Conservation (phyloP, 2,329 filamentous ascomycete species). For the Scortechinia acanthostroma region DNA sequence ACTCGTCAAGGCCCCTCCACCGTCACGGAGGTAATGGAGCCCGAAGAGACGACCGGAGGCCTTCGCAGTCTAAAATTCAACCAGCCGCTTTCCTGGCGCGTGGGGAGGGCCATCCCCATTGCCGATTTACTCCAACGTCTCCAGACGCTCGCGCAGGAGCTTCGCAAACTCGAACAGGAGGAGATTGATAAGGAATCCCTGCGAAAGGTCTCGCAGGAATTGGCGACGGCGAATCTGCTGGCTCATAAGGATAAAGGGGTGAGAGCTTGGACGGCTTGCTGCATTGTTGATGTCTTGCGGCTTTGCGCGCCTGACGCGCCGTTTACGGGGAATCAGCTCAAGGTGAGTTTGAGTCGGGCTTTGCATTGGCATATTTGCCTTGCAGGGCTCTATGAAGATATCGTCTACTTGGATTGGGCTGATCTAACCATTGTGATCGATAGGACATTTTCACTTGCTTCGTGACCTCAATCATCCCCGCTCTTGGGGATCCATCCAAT, state of each 20-base stretch:
- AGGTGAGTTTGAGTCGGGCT: conserved; percentile 28
- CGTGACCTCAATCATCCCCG: conserved; percentile 23
- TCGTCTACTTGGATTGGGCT: no score
- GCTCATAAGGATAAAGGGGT: conserved; percentile 63
- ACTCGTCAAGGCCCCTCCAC: background rate
- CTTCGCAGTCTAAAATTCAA: conserved; percentile 40
- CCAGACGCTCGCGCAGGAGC: conserved; percentile 48
- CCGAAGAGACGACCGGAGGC: background rate
- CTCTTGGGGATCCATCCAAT: background rate
- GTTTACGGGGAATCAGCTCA: conserved; percentile 56
- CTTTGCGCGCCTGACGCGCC: conserved; percentile 64
- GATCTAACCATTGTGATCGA: background rate
- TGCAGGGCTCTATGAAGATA: no score
- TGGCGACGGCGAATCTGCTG: conserved; percentile 49
- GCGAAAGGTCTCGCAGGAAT: conserved; percentile 51
- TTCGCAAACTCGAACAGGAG: conserved; percentile 55
- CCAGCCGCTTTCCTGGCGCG: conserved; percentile 54
- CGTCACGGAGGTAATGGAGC: background rate
- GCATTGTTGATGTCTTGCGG: conserved; percentile 61
- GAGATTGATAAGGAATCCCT: conserved; percentile 49
- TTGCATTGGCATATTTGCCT: background rate
- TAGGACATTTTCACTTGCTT: conserved; percentile 63
- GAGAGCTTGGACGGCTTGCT: conserved; percentile 54
- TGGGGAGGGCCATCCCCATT: conserved; percentile 55
- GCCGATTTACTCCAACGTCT: conserved; percentile 53